A percentile compares a stretch with the other conserved stretches of the same genome.
These are phyloP conservation scores for Fusarium miscanthi DNA, from an alignment of 2,329 filamentous ascomycete genomes.

Conservation along the genomic window DNA sequence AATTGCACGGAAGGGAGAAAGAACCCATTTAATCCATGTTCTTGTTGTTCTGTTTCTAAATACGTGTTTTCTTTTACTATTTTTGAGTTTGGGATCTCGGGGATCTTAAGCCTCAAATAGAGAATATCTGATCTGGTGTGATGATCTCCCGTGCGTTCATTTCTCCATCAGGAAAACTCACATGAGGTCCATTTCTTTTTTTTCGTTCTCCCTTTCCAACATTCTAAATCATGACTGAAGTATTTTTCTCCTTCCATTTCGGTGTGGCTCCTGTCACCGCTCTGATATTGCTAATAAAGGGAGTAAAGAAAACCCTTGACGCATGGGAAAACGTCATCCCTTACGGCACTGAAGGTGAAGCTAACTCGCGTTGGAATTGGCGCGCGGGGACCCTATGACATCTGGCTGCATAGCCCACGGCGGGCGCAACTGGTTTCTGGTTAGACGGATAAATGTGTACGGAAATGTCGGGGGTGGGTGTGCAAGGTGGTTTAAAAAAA, in stretches of 20 bases:
- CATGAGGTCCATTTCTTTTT: slow-evolving; percentile 1
- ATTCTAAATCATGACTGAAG: background rate
- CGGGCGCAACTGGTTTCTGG: background rate
- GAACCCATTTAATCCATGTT: background rate
- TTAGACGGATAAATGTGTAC: slow-evolving; percentile 1
- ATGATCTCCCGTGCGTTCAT: slow-evolving; percentile 38
- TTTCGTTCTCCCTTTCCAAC: background rate
- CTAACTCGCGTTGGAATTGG: slow-evolving; percentile 9
- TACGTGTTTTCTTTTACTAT: background rate
- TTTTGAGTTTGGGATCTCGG: slow-evolving; percentile 3
- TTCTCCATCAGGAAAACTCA: slow-evolving; percentile 27
- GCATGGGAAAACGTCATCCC: slow-evolving; percentile 32
- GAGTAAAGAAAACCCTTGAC: slow-evolving; percentile 24
- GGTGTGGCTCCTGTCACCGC: slow-evolving; percentile 23
- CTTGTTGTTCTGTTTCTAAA: background rate
- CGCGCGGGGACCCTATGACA: slow-evolving; percentile 35
- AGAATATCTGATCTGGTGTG: slow-evolving; percentile 17
- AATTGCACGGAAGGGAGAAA: slow-evolving; percentile 13
- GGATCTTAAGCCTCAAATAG: slow-evolving; percentile 31
- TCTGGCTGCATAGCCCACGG: slow-evolving; percentile 24
- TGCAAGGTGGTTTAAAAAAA: background rate
- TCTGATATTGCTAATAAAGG: background rate
- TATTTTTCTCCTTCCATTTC: background rate
- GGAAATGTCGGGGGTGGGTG: background rate
- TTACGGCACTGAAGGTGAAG: background rate